These are phyloP conservation scores for Coemansia sp. DNA, from an alignment of 371 early-diverging fungal genomes.

Conservation along the genomic window DNA sequence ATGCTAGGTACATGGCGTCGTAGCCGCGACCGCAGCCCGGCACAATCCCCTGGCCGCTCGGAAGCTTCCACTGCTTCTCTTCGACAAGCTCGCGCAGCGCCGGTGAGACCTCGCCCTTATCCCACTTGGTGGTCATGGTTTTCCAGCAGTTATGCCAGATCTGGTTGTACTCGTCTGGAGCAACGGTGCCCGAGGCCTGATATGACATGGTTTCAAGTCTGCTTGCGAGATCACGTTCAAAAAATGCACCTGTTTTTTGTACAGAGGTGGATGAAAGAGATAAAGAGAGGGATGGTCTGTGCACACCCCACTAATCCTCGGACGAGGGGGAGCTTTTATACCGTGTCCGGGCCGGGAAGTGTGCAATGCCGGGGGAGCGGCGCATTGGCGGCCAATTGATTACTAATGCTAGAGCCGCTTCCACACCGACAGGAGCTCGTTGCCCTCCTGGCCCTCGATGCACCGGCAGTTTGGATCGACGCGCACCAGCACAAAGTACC, in stretches of 20 bases:
- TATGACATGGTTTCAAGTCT: slow-evolving; percentile 5
- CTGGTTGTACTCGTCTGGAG: slow-evolving; percentile 29
- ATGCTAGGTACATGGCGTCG: slow-evolving; percentile 73
- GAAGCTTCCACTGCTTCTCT: slow-evolving; percentile 58
- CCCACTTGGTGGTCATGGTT: slow-evolving; percentile 60
- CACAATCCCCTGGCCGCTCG: slow-evolving; percentile 67
- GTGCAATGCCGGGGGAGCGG: too few relatives aligned
- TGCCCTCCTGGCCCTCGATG: slow-evolving; percentile 41
- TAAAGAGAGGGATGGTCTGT: too few relatives aligned
- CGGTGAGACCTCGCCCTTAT: slow-evolving; percentile 61
- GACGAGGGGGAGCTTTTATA: too few relatives aligned
- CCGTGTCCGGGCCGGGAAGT: too few relatives aligned
- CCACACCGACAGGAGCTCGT: slow-evolving; percentile 45
- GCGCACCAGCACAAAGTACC: slow-evolving; percentile 45
- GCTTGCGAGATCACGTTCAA: neutral
- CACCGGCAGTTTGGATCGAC: slow-evolving; percentile 45
- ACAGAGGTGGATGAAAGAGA: too few relatives aligned
- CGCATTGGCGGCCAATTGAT: too few relatives aligned
- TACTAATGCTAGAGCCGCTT: slow-evolving; percentile 18
- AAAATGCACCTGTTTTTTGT: neutral
- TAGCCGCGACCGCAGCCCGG: slow-evolving; percentile 87
- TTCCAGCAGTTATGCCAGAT: slow-evolving; percentile 65
- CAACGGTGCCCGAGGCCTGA: slow-evolving; percentile 1
- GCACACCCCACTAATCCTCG: too few relatives aligned
- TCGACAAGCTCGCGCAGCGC: slow-evolving; percentile 65